These are phyloP conservation scores for Fusarium liriodendri DNA, from an alignment of 2,329 filamentous ascomycete genomes.

Conservation along the genomic window DNA sequence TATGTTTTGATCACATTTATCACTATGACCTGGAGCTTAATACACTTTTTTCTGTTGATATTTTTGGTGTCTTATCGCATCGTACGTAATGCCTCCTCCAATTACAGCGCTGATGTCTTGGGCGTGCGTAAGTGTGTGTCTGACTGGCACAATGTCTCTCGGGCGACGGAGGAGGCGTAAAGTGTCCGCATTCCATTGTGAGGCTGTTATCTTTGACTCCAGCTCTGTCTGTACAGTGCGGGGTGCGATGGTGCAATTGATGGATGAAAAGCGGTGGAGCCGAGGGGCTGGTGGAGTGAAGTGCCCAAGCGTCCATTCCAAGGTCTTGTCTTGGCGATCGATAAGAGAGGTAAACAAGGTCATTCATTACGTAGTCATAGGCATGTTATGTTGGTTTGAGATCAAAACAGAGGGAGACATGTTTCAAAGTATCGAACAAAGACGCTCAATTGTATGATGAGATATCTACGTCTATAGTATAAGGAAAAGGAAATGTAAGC, in stretches of 20 bases:
- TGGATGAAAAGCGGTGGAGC: not conserved
- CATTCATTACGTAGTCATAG: not conserved
- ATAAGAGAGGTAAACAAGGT: not conserved
- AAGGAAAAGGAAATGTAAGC: not conserved
- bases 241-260: not conserved
- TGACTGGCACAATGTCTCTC: not conserved
- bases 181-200: not conserved
- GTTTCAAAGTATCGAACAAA: not conserved
- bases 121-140: not conserved
- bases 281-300: not conserved
- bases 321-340: not conserved
- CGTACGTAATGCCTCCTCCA: not conserved
- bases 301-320: not conserved
- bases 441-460: slow-evolving; percentile 2
- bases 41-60: slow-evolving; percentile 24
- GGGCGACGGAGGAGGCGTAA: not conserved
- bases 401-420: not conserved
- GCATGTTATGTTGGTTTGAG: not conserved
- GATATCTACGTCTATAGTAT: slow-evolving; percentile 4
- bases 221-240: not conserved
- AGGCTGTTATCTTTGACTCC: not conserved
- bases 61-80: not conserved
- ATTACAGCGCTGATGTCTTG: not conserved
- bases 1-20: slow-evolving; percentile 24
- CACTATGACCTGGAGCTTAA: slow-evolving; percentile 31